A percentile compares a stretch with the other conserved stretches of the same genome.
Evolutionary conservation across 768 basidiomycete genomes (phyloP).

Genomic region (Suillus luteus): DNA sequence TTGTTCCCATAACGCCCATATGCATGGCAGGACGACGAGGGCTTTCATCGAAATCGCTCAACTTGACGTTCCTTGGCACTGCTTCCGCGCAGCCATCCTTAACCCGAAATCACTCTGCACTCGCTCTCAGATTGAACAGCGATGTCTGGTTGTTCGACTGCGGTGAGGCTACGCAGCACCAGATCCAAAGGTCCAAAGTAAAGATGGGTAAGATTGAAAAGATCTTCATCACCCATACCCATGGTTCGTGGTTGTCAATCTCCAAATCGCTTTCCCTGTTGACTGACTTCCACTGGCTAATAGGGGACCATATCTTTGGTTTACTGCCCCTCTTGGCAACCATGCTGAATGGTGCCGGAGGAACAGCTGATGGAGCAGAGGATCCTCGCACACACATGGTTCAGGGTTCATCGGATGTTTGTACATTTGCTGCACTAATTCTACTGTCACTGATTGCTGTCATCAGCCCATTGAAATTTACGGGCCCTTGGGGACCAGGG

Average conservation of each 20-base stretch:
- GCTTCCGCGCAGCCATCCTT: conserved; percentile 80
- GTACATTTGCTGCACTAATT: conserved; percentile 10
- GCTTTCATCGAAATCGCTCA: conserved; percentile 37
- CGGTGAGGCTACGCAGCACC: conserved; percentile 82
- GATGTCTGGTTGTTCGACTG: conserved; percentile 88
- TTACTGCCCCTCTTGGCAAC: conserved; percentile 68
- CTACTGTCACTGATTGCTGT: conserved; percentile 13
- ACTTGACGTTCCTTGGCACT: conserved; percentile 77
- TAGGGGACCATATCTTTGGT: conserved; percentile 85
- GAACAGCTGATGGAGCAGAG: conserved; percentile 53
- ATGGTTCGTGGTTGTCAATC: conserved; percentile 49
- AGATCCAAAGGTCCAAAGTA: conserved; percentile 68
- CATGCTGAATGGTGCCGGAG: conserved; percentile 74
- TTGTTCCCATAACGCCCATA: neutral
- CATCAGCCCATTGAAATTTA: conserved; percentile 77
- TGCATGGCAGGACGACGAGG: conserved; percentile 20
- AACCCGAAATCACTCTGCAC: conserved; percentile 76
- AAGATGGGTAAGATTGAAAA: conserved; percentile 81
- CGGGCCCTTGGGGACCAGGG: conserved; percentile 81
- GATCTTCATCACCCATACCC: conserved; percentile 88
- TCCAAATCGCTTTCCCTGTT: neutral
- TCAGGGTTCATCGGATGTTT: conserved; percentile 19
- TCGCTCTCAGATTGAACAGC: conserved; percentile 63
- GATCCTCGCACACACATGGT: conserved; percentile 55
- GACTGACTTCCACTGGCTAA: neutral